Percentiles rank a stretch among this genome's conserved stretches.
phyloP scores from a whole-genome alignment of 441 rosid genomes.

The Populus tomentosa region DNA sequence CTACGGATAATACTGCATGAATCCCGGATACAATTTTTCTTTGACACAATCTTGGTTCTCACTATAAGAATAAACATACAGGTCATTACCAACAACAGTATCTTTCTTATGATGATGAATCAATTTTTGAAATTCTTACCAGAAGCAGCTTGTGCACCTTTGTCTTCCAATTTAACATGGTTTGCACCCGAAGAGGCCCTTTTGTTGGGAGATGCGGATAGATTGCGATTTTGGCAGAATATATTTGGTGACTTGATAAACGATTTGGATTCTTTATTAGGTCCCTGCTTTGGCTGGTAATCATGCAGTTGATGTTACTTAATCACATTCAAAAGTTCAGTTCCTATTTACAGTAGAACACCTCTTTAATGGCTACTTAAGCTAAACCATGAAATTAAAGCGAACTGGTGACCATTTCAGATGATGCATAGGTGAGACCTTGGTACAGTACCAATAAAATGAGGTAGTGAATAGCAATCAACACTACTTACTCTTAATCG shows the following conservation, averaged over 20 bases:
- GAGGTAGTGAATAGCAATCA: not conserved
- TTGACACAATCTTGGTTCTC: conserved; percentile 20
- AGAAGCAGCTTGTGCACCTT: conserved; percentile 19
- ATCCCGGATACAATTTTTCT: conserved; percentile 29
- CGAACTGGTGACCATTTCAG: not conserved
- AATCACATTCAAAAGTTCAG: not conserved
- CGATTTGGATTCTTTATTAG: conserved; percentile 12
- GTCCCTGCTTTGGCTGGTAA: conserved; percentile 5
- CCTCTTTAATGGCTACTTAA: not conserved
- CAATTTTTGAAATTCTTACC: conserved; percentile 21
- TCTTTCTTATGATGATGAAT: not conserved
- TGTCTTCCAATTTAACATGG: conserved; percentile 19
- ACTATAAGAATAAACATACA: conserved; percentile 23
- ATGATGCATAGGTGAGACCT: conserved; percentile 4
- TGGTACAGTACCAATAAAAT: not conserved
- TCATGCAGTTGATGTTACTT: not conserved
- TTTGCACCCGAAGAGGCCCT: conserved; percentile 24
- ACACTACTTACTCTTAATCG: conserved; percentile 23
- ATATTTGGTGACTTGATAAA: conserved; percentile 29
- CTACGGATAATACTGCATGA: conserved; percentile 17
- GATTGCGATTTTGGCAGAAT: conserved; percentile 5
- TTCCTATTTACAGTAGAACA: not conserved
- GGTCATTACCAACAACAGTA: not conserved
- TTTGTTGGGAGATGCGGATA: conserved; percentile 16
- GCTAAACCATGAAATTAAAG: not conserved